phyloP scores from a whole-genome alignment of 2,329 filamentous ascomycete genomes.

The Alternaria conjuncta region DNA sequence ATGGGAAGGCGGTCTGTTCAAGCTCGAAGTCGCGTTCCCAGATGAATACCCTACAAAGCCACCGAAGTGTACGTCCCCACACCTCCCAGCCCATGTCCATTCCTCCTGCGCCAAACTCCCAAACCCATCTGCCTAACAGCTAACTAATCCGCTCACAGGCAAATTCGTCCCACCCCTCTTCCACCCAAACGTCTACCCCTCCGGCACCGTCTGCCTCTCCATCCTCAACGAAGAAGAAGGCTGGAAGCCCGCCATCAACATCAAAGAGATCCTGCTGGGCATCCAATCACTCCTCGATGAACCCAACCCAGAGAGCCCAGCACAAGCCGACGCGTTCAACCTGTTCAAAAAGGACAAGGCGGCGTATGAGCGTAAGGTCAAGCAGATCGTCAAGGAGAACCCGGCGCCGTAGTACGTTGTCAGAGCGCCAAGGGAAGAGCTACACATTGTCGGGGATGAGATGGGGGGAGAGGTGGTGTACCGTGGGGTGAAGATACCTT shows the following conservation, averaged over 20 bases:
- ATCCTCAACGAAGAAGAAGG: slow-evolving; percentile 98
- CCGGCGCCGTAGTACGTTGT: slow-evolving; percentile 67
- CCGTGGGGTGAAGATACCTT: background rate
- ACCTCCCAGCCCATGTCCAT: background rate
- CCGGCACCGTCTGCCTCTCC: slow-evolving; percentile 94
- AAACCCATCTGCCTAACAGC: background rate
- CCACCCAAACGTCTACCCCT: slow-evolving; percentile 98
- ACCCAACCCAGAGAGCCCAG: slow-evolving; percentile 94
- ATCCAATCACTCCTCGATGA: slow-evolving; percentile 96
- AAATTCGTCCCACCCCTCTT: slow-evolving; percentile 97
- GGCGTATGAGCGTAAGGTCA: slow-evolving; percentile 89
- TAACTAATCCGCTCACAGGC: slow-evolving; percentile 57
- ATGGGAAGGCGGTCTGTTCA: slow-evolving; percentile 98
- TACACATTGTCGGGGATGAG: background rate
- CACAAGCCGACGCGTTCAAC: slow-evolving; percentile 97
- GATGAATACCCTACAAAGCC: slow-evolving; percentile 99
- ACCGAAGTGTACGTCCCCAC: slow-evolving; percentile 80
- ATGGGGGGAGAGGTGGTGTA: background rate
- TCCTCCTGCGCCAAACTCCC: background rate
- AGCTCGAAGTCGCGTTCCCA: slow-evolving; percentile 89
- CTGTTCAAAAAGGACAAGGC: slow-evolving; percentile 87
- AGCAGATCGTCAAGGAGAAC: slow-evolving; percentile 87
- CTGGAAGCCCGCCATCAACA: slow-evolving; percentile 98
- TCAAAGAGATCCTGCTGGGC: slow-evolving; percentile 95
- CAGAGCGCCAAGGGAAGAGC: background rate